phyloP scores from a whole-genome alignment of 352 stramenopile genomes.

The Globisporangium nodosum region DNA sequence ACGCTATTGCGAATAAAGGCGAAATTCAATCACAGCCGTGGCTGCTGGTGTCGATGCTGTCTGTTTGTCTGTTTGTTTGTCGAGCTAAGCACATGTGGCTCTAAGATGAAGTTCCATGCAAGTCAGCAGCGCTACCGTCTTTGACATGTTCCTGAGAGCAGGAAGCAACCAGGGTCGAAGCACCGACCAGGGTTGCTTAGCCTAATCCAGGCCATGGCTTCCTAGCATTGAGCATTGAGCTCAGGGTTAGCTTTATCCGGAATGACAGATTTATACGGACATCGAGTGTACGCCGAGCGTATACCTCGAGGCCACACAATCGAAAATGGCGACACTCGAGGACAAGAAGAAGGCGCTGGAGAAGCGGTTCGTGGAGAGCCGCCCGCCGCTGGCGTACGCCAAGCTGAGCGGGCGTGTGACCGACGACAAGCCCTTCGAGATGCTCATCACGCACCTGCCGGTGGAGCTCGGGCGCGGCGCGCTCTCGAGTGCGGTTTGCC shows the following conservation, averaged over 20 bases:
- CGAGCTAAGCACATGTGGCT: no score
- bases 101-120: no score
- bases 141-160: no score
- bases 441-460: conserved; percentile 71
- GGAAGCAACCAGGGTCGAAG: no score
- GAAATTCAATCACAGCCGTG: conserved; percentile 56
- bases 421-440: conserved; percentile 65
- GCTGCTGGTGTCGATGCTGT: not conserved
- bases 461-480: conserved; percentile 65
- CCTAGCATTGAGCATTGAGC: no score
- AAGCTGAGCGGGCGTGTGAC: conserved; percentile 60
- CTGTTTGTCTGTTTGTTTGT: not conserved
- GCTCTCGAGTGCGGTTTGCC: conserved; percentile 20
- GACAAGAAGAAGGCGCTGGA: conserved; percentile 77
- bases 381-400: conserved; percentile 74
- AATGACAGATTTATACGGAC: no score
- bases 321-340: conserved; percentile 26
- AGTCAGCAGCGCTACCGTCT: no score
- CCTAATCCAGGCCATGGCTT: no score
- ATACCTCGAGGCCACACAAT: not conserved
- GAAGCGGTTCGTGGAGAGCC: conserved; percentile 71
- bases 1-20: conserved; percentile 82
- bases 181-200: no score
- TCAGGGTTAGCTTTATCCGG: not conserved
- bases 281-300: no score